Evolutionary conservation across 169 alveolate species (phyloP).

Genomic region (Plasmodium knowlesi): DNA sequence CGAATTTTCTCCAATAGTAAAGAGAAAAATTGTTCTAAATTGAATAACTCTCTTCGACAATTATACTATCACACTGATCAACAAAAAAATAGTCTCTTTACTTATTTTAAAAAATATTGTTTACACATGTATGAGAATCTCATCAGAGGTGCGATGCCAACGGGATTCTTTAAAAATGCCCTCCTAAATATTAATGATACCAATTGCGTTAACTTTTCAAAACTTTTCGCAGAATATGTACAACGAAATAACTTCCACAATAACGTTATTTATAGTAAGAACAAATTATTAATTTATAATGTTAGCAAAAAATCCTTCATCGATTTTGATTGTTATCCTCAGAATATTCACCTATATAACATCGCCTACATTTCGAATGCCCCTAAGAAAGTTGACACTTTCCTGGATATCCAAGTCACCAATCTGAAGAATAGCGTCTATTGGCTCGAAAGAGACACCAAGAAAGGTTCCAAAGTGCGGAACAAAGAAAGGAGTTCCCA

Average conservation of each 20-base stretch:
- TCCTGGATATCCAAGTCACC: constrained; percentile 30
- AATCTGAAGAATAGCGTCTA: constrained; percentile 45
- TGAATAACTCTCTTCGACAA: background rate
- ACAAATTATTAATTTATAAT: constrained; percentile 49
- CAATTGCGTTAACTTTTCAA: background rate
- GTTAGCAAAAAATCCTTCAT: constrained; percentile 60
- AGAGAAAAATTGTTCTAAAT: background rate
- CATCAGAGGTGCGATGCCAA: background rate
- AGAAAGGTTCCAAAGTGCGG: background rate
- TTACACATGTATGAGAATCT: constrained; percentile 10
- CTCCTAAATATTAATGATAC: constrained; percentile 2
- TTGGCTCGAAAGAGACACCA: constrained; percentile 40
- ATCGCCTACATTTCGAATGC: constrained; percentile 63
- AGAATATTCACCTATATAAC: constrained; percentile 60
- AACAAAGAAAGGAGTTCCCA: background rate
- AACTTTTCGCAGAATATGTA: constrained; percentile 1
- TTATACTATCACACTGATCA: constrained; percentile 9
- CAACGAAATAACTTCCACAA: constrained; percentile 23
- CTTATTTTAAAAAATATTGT: constrained; percentile 64
- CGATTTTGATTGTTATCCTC: constrained; percentile 70
- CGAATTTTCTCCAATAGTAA: constrained; percentile 23
- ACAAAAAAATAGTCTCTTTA: constrained; percentile 22
- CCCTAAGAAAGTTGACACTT: constrained; percentile 7
- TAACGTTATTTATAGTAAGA: constrained; percentile 16
- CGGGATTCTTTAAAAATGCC: constrained; percentile 15